These are phyloP conservation scores for Dioszegia crocea DNA, from an alignment of 768 basidiomycete species.

Conservation along the genomic window DNA sequence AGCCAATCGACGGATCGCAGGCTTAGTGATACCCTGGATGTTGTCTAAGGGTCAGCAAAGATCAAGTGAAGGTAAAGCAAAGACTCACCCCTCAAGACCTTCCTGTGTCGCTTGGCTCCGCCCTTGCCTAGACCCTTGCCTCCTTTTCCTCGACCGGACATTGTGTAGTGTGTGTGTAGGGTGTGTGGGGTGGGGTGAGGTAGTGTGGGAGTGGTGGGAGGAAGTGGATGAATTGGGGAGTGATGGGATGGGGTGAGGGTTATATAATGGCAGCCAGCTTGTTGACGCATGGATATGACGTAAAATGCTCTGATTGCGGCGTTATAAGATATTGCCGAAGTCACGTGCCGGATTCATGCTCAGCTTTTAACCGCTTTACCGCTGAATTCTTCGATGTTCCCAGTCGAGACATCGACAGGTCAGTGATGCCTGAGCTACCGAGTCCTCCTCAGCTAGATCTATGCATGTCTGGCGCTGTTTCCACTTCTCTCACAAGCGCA, in stretches of 20 bases:
- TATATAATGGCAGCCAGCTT: too few relatives aligned
- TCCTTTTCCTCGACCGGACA: conserved; percentile 37
- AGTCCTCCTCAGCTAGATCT: too few relatives aligned
- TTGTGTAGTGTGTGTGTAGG: conserved; percentile 13
- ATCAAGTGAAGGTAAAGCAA: not conserved
- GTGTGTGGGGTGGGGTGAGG: conserved; percentile 7
- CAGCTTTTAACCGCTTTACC: too few relatives aligned
- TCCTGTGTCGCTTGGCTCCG: conserved; percentile 53
- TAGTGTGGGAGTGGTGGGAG: conserved; percentile 1
- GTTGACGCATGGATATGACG: too few relatives aligned
- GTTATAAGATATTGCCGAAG: too few relatives aligned
- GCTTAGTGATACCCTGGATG: conserved; percentile 55
- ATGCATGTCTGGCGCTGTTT: too few relatives aligned
- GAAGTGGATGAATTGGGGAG: conserved; percentile 1
- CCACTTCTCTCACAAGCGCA: too few relatives aligned
- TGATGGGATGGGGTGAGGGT: conserved; percentile 1
- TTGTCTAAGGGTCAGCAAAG: conserved; percentile 4
- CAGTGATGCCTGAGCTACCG: too few relatives aligned
- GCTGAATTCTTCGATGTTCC: too few relatives aligned
- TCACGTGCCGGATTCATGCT: too few relatives aligned
- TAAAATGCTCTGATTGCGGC: too few relatives aligned
- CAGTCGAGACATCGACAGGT: too few relatives aligned
- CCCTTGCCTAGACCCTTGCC: conserved; percentile 54
- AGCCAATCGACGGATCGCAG: conserved; percentile 57
- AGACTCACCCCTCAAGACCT: conserved; percentile 51